Conservation (phyloP, 768 basidiomycete genomes). For the Boletus huronensis region DNA sequence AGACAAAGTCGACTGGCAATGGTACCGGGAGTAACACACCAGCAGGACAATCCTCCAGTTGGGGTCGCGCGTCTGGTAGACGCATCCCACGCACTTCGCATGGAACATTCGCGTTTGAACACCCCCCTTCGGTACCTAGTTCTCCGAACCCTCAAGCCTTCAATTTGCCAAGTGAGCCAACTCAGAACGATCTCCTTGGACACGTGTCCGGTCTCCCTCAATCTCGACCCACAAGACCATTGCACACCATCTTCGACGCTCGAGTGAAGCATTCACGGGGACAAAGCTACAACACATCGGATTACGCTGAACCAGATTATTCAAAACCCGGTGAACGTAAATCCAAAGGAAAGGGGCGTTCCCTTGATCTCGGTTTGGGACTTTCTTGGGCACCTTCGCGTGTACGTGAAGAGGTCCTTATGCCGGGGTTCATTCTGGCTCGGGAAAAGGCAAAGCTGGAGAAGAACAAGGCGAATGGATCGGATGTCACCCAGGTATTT, state of each 20-base stretch:
- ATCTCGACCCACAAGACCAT: conserved; percentile 15
- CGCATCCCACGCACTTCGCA: conserved; percentile 43
- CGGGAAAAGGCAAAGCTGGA: conserved; percentile 29
- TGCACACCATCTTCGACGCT: conserved; percentile 32
- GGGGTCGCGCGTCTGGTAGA: conserved; percentile 52
- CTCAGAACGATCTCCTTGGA: conserved; percentile 5
- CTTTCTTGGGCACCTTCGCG: conserved; percentile 70
- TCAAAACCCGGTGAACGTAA: conserved; percentile 16
- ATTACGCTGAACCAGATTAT: conserved; percentile 17
- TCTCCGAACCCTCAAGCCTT: conserved; percentile 25
- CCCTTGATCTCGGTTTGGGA: conserved; percentile 66
- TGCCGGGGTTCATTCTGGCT: conserved; percentile 38
- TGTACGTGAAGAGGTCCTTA: conserved; percentile 62
- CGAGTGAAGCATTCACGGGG: conserved; percentile 27
- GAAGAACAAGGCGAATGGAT: conserved; percentile 16
- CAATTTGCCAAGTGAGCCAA: conserved; percentile 15
- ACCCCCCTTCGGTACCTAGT: conserved; percentile 53
- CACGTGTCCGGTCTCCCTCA: conserved; percentile 6
- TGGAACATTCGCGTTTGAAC: conserved; percentile 66
- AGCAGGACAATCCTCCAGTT: conserved; percentile 49
- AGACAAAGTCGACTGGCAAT: conserved; percentile 38
- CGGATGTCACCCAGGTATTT: conserved; percentile 38
- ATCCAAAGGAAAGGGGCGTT: conserved; percentile 56
- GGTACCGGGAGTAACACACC: conserved; percentile 20
- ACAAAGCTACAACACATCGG: conserved; percentile 25